Evolutionary conservation across 2,329 filamentous ascomycete genomes (phyloP).

Genomic region (Penicillium freii): DNA sequence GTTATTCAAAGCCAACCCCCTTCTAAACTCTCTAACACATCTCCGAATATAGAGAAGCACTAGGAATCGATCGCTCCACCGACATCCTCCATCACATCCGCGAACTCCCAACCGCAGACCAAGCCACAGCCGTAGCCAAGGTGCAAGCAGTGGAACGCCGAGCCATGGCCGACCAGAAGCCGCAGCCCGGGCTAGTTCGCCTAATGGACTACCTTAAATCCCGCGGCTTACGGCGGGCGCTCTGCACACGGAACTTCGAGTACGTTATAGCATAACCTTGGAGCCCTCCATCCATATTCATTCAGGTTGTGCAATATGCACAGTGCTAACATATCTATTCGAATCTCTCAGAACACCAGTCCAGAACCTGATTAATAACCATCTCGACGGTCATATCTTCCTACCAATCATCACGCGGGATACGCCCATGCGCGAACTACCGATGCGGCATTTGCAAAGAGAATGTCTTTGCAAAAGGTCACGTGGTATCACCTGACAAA

Average conservation of each 20-base stretch:
- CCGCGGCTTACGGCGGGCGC: slow-evolving; percentile 68
- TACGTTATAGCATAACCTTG: slow-evolving; percentile 30
- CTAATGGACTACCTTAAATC: slow-evolving; percentile 81
- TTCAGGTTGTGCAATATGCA: not conserved
- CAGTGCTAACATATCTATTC: not conserved
- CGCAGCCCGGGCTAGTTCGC: slow-evolving; percentile 73
- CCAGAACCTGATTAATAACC: slow-evolving; percentile 59
- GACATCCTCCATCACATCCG: slow-evolving; percentile 93
- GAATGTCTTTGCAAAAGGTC: no score
- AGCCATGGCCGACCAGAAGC: slow-evolving; percentile 75
- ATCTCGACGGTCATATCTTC: slow-evolving; percentile 68
- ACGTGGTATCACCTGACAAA: no score
- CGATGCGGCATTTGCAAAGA: no score
- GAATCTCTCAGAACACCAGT: slow-evolving; percentile 38
- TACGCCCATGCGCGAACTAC: slow-evolving; percentile 47
- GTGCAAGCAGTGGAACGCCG: slow-evolving; percentile 76
- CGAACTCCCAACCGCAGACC: slow-evolving; percentile 61
- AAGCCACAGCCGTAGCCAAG: slow-evolving; percentile 65
- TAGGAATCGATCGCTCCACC: slow-evolving; percentile 67
- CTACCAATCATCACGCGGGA: slow-evolving; percentile 79
- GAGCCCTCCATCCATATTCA: not conserved
- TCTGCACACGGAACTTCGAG: slow-evolving; percentile 95
- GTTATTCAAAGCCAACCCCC: not conserved
- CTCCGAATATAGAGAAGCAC: slow-evolving; percentile 45
- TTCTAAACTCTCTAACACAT: not conserved